Conservation (phyloP, 257 asterid genomes). For the Gentiana straminea region DNA sequence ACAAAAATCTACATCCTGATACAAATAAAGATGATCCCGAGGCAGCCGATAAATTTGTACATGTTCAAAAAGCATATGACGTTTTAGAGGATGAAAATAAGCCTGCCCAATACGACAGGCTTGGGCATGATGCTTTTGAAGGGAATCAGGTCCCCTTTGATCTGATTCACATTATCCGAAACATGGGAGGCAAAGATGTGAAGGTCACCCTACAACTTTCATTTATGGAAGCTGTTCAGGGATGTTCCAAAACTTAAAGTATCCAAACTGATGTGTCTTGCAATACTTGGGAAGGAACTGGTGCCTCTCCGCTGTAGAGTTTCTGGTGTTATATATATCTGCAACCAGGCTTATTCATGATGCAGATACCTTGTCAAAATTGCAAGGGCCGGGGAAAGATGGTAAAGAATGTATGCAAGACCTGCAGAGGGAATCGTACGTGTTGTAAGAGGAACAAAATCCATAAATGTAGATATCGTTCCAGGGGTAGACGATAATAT, state of each 20-base stretch:
- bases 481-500: slow-evolving; percentile 85
- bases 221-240: slow-evolving; percentile 98
- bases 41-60: slow-evolving; percentile 65
- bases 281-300: slow-evolving; percentile 82
- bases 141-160: slow-evolving; percentile 28
- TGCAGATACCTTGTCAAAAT: slow-evolving; percentile 53
- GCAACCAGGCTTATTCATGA: slow-evolving; percentile 48
- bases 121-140: slow-evolving; percentile 77
- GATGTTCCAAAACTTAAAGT: slow-evolving; percentile 73
- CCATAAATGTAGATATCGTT: slow-evolving; percentile 64
- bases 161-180: slow-evolving; percentile 49
- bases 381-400: slow-evolving; percentile 78
- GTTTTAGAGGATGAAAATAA: slow-evolving; percentile 75
- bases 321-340: slow-evolving; percentile 8
- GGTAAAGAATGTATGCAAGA: slow-evolving; percentile 71
- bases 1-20: slow-evolving; percentile 73
- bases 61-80: slow-evolving; percentile 84
- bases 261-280: slow-evolving; percentile 63
- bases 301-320: slow-evolving; percentile 90
- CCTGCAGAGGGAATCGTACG: slow-evolving; percentile 65
- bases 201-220: slow-evolving; percentile 78
- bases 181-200: slow-evolving; percentile 76
- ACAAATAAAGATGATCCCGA: slow-evolving; percentile 81
- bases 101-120: slow-evolving; percentile 72
- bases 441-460: slow-evolving; percentile 58